Base-by-base conservation (phyloP, 2,329 filamentous ascomycete genomes). In the Alternaria novae-zelandiae region DNA sequence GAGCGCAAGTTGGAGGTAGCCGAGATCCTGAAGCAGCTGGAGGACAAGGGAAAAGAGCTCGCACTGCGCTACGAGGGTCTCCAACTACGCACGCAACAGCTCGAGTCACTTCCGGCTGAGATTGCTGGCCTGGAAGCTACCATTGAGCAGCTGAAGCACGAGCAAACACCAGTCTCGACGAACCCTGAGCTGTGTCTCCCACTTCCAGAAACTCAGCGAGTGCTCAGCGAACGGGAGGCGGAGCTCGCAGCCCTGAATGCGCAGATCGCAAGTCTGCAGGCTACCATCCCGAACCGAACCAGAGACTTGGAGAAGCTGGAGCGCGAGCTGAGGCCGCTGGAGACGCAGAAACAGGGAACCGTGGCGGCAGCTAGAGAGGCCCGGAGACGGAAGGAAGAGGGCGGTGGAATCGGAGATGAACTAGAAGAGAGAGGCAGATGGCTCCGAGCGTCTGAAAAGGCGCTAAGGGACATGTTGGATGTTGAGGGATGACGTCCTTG, bases 1-100 rank as follows among this genome's bases (percentile, higher is more conserved):
- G 86, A 87, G 45, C 89, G 92, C 73, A 98, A 98, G 82, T 85
- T 87, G 15, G 90, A 94, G 64, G 93, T 97, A 2, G 88, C 88
- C 11, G 85, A 87, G 44, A 87, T 95, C 83, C 89, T 96, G 15
- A 81, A 84, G 21, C 89, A 91, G 64, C 86, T 97, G 70, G 93
- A 96, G 76, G 79, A 77, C 57, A 87, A 86, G 64, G 89, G 88
- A 0, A 82, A 85, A 51, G 86, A 88, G 30, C 80, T 94, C 58
- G 79, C 82, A 79, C 86, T 73, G 84, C 85, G 86, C 12, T 87
- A 88, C 66, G 84, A 88, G 64, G 82, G 83, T 9, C 75, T 89
- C 23, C 82, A 86, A 61, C 69, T 87, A 9, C 86, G 86, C 65
- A 84, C 82, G 30, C 79, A 82, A 4, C 82, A 85, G 59, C 79